phyloP scores from a whole-genome alignment of 2,329 filamentous ascomycete genomes.

The Cercospora sp. region DNA sequence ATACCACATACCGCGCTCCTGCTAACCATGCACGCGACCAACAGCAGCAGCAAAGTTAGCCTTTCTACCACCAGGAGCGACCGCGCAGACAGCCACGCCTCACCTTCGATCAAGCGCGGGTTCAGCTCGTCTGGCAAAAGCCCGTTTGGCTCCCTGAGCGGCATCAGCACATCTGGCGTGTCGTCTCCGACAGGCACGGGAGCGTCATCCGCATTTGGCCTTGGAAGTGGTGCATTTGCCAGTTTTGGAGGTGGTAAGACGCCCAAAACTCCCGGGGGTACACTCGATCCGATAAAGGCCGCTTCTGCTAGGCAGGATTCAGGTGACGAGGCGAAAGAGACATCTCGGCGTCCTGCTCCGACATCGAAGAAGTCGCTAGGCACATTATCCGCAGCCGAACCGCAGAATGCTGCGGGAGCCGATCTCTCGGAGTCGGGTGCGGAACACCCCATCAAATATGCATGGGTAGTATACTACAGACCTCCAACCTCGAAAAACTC shows the following conservation, averaged over 20 bases:
- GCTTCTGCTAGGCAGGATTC: slow-evolving; percentile 62
- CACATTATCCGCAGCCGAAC: slow-evolving; percentile 19
- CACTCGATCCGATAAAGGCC: slow-evolving; percentile 72
- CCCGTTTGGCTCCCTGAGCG: slow-evolving; percentile 72
- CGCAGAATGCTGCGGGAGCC: slow-evolving; percentile 41
- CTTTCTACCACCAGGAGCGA: slow-evolving; percentile 70
- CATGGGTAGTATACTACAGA: slow-evolving; percentile 96
- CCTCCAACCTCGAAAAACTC: slow-evolving; percentile 96
- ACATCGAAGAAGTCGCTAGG: slow-evolving; percentile 33
- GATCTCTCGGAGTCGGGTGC: slow-evolving; percentile 29
- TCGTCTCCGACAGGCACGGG: slow-evolving; percentile 72
- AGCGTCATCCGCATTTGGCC: slow-evolving; percentile 85
- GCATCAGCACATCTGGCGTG: slow-evolving; percentile 63
- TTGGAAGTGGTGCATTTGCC: slow-evolving; percentile 95
- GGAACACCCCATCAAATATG: slow-evolving; percentile 66
- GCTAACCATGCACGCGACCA: slow-evolving; percentile 34
- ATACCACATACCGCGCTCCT: slow-evolving; percentile 8
- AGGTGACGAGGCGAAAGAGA: slow-evolving; percentile 46
- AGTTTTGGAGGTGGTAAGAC: slow-evolving; percentile 77
- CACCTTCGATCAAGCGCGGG: slow-evolving; percentile 67
- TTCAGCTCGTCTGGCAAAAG: slow-evolving; percentile 70
- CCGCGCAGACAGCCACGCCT: slow-evolving; percentile 55
- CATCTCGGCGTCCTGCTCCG: slow-evolving; percentile 26
- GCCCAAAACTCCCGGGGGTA: slow-evolving; percentile 72
- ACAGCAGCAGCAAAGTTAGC: slow-evolving; percentile 84